These are phyloP conservation scores for Eucalyptus marginata DNA, from an alignment of 345 rosid genomes.

Conservation along the genomic window DNA sequence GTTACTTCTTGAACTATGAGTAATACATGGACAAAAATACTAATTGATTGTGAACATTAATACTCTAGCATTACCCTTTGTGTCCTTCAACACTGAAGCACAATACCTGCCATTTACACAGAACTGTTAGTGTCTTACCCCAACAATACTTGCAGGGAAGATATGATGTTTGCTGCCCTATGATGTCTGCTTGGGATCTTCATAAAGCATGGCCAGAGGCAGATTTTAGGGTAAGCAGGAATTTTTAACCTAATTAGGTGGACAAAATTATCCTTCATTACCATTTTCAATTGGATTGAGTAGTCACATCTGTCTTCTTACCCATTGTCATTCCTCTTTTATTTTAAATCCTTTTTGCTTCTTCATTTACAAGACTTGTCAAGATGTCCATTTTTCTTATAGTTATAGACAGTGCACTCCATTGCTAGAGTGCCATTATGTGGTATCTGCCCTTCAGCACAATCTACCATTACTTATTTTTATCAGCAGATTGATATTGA, in stretches of 20 bases:
- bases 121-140: neutral
- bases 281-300: neutral
- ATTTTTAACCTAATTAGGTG: neutral
- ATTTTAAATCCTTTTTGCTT: neutral
- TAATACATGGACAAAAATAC: neutral
- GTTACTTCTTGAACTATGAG: neutral
- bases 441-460: neutral
- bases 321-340: neutral
- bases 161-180: constrained; percentile 87
- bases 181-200: constrained; percentile 99
- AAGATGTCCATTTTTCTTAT: neutral
- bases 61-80: neutral
- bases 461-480: neutral
- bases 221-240: constrained; percentile 54
- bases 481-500: neutral
- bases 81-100: neutral
- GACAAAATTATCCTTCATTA: neutral
- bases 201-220: constrained; percentile 97
- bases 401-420: neutral
- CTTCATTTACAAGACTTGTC: neutral
- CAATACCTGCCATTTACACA: neutral
- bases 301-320: neutral
- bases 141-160: constrained; percentile 58
- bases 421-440: neutral
- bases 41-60: neutral